phyloP scores from a whole-genome alignment of 2,329 filamentous ascomycete species.

The Corynespora cassiicola region DNA sequence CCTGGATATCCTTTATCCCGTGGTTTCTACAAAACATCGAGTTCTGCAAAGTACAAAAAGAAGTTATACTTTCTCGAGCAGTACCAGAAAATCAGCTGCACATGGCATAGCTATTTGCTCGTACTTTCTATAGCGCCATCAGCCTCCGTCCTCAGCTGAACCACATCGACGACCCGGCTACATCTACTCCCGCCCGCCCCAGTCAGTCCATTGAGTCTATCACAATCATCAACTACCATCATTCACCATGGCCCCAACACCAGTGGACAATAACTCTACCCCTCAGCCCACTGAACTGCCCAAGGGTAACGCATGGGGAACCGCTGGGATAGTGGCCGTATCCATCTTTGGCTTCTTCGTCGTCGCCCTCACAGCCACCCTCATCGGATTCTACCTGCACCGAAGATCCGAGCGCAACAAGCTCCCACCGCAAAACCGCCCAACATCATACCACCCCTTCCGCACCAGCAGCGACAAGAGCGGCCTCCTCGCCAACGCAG shows the following conservation, averaged over 20 bases:
- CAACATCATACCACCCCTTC: slow-evolving; percentile 23
- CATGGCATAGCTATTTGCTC: slow-evolving; percentile 22
- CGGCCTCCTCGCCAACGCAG: slow-evolving; percentile 29
- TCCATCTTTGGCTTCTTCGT: slow-evolving; percentile 31
- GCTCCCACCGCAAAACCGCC: slow-evolving; percentile 20
- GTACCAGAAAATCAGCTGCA: slow-evolving; percentile 16
- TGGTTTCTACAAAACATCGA: too few relatives aligned
- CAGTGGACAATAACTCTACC: slow-evolving; percentile 18
- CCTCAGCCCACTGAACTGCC: slow-evolving; percentile 13
- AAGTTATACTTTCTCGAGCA: slow-evolving; percentile 5
- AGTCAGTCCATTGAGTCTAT: not conserved
- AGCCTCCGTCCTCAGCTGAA: slow-evolving; percentile 11
- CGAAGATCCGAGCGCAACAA: slow-evolving; percentile 32
- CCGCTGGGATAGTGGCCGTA: slow-evolving; percentile 33
- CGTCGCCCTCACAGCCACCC: slow-evolving; percentile 22
- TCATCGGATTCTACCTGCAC: slow-evolving; percentile 29
- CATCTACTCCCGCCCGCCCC: not conserved
- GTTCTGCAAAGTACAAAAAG: too few relatives aligned
- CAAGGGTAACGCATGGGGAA: slow-evolving; percentile 25
- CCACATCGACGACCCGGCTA: slow-evolving; percentile 8
- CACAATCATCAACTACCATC: slow-evolving; percentile 1
- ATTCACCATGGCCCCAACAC: slow-evolving; percentile 33
- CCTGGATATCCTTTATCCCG: too few relatives aligned
- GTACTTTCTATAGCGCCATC: slow-evolving; percentile 13
- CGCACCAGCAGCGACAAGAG: slow-evolving; percentile 26